Evolutionary conservation across 129 eudicot species (phyloP).

Genomic region (Smallanthus sonchifolius): DNA sequence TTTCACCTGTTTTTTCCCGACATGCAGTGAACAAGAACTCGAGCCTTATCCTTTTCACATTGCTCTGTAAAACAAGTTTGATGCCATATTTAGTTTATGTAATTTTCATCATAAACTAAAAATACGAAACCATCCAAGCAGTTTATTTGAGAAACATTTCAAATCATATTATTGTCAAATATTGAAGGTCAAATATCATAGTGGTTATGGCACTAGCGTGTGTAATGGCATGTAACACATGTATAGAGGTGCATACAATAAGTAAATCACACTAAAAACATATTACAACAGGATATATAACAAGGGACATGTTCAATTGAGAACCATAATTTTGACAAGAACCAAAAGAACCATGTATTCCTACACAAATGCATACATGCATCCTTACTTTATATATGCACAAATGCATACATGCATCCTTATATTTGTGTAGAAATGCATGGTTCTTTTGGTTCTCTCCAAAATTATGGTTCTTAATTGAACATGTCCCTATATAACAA

Average conservation of each 20-base stretch:
- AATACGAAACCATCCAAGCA: not conserved
- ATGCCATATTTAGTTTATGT: not conserved
- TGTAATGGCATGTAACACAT: not conserved
- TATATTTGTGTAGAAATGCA: too few relatives aligned
- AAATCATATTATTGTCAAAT: not conserved
- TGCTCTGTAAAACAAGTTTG: slow-evolving; percentile 56
- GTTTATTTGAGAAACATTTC: not conserved
- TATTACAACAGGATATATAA: not conserved
- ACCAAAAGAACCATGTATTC: too few relatives aligned
- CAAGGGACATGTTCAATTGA: too few relatives aligned
- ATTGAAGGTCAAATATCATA: not conserved
- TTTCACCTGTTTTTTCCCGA: slow-evolving; percentile 81
- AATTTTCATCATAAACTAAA: not conserved
- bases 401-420: too few relatives aligned
- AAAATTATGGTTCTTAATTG: too few relatives aligned
- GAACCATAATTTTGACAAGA: too few relatives aligned
- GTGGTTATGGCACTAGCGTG: not conserved
- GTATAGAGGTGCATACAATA: not conserved
- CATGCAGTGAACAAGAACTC: slow-evolving; percentile 99
- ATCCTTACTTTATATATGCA: too few relatives aligned
- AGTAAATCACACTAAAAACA: not conserved
- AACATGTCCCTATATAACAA: not conserved
- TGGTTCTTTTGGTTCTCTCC: too few relatives aligned
- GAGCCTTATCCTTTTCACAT: slow-evolving; percentile 86
- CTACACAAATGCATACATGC: too few relatives aligned